phyloP scores from a whole-genome alignment of 345 rosid genomes.

The Laguncularia racemosa region DNA sequence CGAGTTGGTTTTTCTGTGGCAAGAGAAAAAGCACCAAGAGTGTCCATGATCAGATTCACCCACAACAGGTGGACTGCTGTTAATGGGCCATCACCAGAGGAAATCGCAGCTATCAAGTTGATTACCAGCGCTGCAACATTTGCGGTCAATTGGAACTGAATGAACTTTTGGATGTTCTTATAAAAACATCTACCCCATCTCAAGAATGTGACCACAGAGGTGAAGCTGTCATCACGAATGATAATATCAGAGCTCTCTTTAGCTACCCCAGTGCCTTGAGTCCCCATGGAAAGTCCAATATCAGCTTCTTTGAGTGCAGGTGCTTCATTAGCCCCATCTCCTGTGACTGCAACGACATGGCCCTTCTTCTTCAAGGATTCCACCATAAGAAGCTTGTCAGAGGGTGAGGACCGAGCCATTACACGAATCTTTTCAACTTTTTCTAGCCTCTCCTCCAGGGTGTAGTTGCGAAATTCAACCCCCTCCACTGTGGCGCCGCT shows the following conservation, averaged over 20 bases:
- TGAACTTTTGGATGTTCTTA: conserved; percentile 68
- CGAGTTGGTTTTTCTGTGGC: conserved; percentile 62
- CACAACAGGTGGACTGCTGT: conserved; percentile 65
- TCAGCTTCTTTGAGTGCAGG: conserved; percentile 72
- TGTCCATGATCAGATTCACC: conserved; percentile 80
- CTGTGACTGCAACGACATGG: conserved; percentile 70
- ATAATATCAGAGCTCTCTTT: conserved; percentile 79
- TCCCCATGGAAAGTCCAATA: conserved; percentile 75
- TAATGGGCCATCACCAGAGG: conserved; percentile 59
- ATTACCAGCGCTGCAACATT: conserved; percentile 61
- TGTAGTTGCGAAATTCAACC: conserved; percentile 39
- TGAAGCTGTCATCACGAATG: conserved; percentile 65
- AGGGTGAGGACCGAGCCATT: conserved; percentile 81
- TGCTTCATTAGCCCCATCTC: conserved; percentile 78
- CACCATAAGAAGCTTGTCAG: conserved; percentile 74
- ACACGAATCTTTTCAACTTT: conserved; percentile 53
- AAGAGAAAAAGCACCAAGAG: conserved; percentile 66
- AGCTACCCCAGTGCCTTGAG: conserved; percentile 71
- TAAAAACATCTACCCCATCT: conserved; percentile 81
- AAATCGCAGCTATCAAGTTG: conserved; percentile 68
- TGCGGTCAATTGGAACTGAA: conserved; percentile 71
- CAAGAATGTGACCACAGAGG: conserved; percentile 52
- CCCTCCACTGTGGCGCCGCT: conserved; percentile 49
- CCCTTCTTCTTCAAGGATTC: conserved; percentile 60
- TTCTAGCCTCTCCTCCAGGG: conserved; percentile 31